Conservation (phyloP, 208 protist genomes). For the Novymonas esmeraldas region DNA sequence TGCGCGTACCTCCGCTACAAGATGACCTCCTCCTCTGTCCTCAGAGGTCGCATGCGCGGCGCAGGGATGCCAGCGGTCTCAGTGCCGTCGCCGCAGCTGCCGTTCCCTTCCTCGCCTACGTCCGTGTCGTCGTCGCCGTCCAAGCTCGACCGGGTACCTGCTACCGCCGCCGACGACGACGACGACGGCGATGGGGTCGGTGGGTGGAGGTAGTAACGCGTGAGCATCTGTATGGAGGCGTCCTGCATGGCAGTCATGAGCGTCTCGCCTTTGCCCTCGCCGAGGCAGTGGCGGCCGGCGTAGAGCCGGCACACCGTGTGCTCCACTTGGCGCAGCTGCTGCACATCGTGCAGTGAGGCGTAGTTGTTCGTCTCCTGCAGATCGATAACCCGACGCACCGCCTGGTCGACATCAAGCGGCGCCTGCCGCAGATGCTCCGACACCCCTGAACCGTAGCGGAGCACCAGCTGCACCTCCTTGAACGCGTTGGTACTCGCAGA, state of each 20-base stretch:
- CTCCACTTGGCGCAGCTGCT: slow-evolving; percentile 86
- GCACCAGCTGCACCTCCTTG: slow-evolving; percentile 88
- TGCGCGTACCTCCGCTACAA: slow-evolving; percentile 33
- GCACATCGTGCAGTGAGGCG: slow-evolving; percentile 55
- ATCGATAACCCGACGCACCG: slow-evolving; percentile 73
- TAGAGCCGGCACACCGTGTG: slow-evolving; percentile 84
- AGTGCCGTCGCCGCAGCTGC: too few relatives aligned
- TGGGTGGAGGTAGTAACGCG: slow-evolving; percentile 78
- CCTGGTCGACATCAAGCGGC: slow-evolving; percentile 86
- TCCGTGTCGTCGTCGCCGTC: too few relatives aligned
- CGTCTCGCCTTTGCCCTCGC: slow-evolving; percentile 86
- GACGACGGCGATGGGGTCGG: background rate
- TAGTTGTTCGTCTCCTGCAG: slow-evolving; percentile 91
- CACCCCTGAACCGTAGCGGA: slow-evolving; percentile 78
- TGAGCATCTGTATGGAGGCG: slow-evolving; percentile 70
- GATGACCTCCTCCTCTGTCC: slow-evolving; percentile 46
- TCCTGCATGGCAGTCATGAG: slow-evolving; percentile 87
- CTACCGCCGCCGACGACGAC: background rate
- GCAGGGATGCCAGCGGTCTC: slow-evolving; percentile 1
- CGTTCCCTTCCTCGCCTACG: background rate
- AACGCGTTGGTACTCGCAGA: slow-evolving; percentile 61
- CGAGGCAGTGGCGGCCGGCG: slow-evolving; percentile 68
- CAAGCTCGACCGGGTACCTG: background rate
- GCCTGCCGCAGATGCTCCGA: slow-evolving; percentile 38
- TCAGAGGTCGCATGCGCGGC: slow-evolving; percentile 27